phyloP scores from a whole-genome alignment of 805 yeast species.

The Nakazawaea molendinolei region DNA sequence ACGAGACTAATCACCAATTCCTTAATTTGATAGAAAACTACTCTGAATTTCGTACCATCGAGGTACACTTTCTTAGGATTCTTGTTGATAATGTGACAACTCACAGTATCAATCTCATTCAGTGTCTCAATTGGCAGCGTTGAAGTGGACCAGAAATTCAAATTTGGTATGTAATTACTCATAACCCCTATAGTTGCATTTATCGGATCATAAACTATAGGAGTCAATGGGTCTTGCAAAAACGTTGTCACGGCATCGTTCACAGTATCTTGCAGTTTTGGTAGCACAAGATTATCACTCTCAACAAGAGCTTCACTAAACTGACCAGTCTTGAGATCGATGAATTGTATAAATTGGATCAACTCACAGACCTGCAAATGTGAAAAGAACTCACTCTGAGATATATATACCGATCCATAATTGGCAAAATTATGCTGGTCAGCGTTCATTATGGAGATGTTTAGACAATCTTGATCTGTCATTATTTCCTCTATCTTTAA shows the following conservation, averaged over 20 bases:
- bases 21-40: constrained; percentile 3
- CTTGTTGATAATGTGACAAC: no score
- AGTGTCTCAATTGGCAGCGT: no score
- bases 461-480: no score
- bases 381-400: no score
- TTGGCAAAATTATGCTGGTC: not conserved
- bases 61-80: not conserved
- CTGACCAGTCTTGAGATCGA: no score
- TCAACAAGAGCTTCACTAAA: no score
- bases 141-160: not conserved
- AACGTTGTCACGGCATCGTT: constrained; percentile 20
- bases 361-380: no score
- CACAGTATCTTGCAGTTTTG: no score
- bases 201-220: constrained; percentile 24
- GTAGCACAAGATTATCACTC: no score
- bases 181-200: constrained; percentile 19
- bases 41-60: not conserved
- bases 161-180: constrained; percentile 2
- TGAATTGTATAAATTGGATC: no score
- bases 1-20: constrained; percentile 1
- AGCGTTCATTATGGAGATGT: constrained; percentile 9
- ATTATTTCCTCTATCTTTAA: constrained; percentile 13
- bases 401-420: constrained; percentile 10
- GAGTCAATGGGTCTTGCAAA: constrained; percentile 21
- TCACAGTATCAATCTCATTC: no score